Evolutionary conservation across 179 eudicot species (phyloP), one percentile per base, ranked within the genome.

Genomic region (Corrigiola litoralis): DNA sequence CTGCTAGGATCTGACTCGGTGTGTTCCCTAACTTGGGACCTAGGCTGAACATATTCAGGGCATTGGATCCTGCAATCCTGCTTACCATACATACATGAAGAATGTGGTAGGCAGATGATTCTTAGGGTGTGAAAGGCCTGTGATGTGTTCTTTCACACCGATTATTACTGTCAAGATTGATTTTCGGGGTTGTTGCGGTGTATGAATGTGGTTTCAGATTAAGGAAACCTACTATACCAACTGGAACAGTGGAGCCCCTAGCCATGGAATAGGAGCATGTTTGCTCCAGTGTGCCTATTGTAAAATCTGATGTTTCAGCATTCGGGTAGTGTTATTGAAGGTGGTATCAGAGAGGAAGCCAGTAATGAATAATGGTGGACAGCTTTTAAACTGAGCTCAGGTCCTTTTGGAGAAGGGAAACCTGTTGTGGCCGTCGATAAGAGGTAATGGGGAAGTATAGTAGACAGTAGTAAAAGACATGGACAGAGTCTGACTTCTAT

Each of bases 261-360:
- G 96, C 96, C 2, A n/a, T n/a, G n/a, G n/a, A n/a, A n/a, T 92
- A 90, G 1, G 96, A 89, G 71, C 84, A 86, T 29, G 85, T 81
- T 17, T 77, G 79, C 63, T 55, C 77, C 0, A 88, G 96, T 5
- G 55, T 86, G 44, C 86, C 92, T 0, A 84, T 82, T 1, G 81
- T 70, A 40, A 84, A 89, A 62, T 73, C 88, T 0, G 92, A 89
- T 41, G 92, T 86, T n/a, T 89, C 74, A 86, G 96, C 79, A 86
- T 87, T 6, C 88, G 92, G 0, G 85, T 86, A 37, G 86, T 89
- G 75, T 68, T 89, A 16, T 68, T 89, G 56, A 92, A 89, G 56
- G 81, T 86, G 59, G 81, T 78, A 0, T 59, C 96, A 0, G 92
- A 92, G 65, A 81, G 70, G 63, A 71, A 58, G 58, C 84, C 88